Percentiles rank a stretch among this genome's conserved stretches.
Evolutionary conservation across 2,329 filamentous ascomycete genomes (phyloP).

Genomic region (Botrytis deweyae): DNA sequence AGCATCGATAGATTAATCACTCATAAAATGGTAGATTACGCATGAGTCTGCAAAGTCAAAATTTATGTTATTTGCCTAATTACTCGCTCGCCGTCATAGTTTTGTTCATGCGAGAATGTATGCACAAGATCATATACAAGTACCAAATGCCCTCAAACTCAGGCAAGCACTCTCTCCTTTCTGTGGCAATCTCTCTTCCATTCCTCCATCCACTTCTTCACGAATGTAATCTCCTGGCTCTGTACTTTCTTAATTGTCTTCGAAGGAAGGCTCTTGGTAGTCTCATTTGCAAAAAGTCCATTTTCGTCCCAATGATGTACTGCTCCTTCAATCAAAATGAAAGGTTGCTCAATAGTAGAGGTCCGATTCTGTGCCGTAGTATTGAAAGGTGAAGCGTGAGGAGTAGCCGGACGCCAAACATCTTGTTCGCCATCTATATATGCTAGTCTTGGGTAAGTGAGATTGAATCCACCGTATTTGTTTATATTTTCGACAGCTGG

Average conservation of each 20-base stretch:
- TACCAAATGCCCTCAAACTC: background rate
- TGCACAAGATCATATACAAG: background rate
- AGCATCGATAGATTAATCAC: background rate
- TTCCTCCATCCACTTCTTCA: slow-evolving; percentile 65
- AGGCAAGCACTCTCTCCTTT: background rate
- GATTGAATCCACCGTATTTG: slow-evolving; percentile 70
- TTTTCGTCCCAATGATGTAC: slow-evolving; percentile 84
- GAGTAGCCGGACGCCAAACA: slow-evolving; percentile 74
- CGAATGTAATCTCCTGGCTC: slow-evolving; percentile 57
- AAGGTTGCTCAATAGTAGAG: slow-evolving; percentile 65
- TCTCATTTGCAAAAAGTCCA: slow-evolving; percentile 63
- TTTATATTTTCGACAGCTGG: slow-evolving; percentile 69
- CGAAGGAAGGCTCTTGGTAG: slow-evolving; percentile 54
- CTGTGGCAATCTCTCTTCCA: slow-evolving; percentile 43
- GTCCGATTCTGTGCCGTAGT: slow-evolving; percentile 52
- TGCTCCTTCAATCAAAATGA: slow-evolving; percentile 68
- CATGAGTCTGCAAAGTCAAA: background rate
- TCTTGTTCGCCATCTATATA: slow-evolving; percentile 76
- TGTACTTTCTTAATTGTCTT: slow-evolving; percentile 59
- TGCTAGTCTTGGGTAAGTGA: slow-evolving; percentile 71
- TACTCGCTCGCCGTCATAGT: background rate
- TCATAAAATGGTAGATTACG: background rate
- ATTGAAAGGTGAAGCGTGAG: slow-evolving; percentile 56
- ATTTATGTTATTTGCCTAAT: background rate
- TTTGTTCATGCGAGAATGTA: background rate